Base-by-base conservation (phyloP, 176 grass and related monocot genomes). In the Rhynchospora pubera region DNA sequence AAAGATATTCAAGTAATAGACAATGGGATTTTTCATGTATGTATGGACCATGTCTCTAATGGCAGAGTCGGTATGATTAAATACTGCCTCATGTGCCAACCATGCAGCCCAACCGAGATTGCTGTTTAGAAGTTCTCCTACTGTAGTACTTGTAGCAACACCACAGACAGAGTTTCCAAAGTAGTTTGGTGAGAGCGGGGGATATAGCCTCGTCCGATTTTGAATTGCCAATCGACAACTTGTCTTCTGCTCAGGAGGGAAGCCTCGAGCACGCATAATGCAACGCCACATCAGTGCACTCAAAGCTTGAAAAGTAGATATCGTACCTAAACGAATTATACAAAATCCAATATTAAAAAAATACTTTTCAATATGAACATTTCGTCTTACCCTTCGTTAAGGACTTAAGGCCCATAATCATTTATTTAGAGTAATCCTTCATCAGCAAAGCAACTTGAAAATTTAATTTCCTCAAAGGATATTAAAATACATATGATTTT, bases 261-360 rank as follows among this genome's bases (percentile, higher is more conserved):
- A 78, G 9, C 19, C 9, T 23, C 84, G 56, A 26, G 88, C 91
- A 0, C 88, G 81, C 4, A 83, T 90, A 13, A 85, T 79, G 0
- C 70, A 76, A 0, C 48, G 60, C 86, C 86, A 88, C 0, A 88
- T 70, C 65, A 76, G 84, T 0, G 80, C 81, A 67, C 85, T 84
- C 45, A 91, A 11, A 3, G 88, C 44, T 58, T 88, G 86, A 21
- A 93, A 13, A 3, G 86, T 84, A 5, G 91, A 93, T 65, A 93
- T 72, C 42, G 14, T 55, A 51, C 24, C 32, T 79, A 34, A 34
- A 34, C 3, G 32, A 34, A 34, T 34, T 34, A 43, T 22, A 58
- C 59, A 0, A 42, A 59, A 34, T 34, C 32, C 32, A 34, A 34
- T 1, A 34, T 34, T 34, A 34, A 34, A n/a, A n/a, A 3, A 34